Evolutionary conservation across 1,284 basidiomycete species (phyloP), one percentile per base, ranked within the genome.

Genomic region (Sporisorium sorghi): DNA sequence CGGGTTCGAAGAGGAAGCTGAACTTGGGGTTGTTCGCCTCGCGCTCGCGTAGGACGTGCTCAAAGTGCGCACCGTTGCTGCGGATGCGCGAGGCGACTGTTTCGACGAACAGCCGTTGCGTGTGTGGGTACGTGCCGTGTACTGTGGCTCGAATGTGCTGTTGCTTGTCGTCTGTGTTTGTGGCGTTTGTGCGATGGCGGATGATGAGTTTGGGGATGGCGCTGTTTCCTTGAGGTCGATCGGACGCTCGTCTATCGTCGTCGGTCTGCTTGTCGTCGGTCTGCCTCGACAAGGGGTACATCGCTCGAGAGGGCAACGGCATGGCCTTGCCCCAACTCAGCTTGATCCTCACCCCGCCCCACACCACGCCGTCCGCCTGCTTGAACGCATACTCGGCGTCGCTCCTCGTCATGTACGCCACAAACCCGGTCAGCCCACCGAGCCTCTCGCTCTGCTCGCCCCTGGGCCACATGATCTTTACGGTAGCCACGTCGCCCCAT

Each of bases 311-410:
- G 15, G 92, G 93, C 54, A 96, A 87, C 8, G 93, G 91, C 17
- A 98, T 92, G 2, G 93, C 91, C 85, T 97, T 98, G 78, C 94
- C 95, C 95, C 96, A 99, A 19, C 93, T 93, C 15, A 95, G 91
- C 26, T 92, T 88, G 19, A 99, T 86, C 24, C 92, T 84, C 39
- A 88, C 91, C 0, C 93, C 94, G 61, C 91, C 92, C 94, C 94
- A 98, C 51, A 94, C 92, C 64, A 90, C 90, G 0, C 94, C 94
- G 78, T 98, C 95, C 52, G 92, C 89, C 80, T 95, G 91, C 23
- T 90, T 89, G 19, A 96, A 87, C 2, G 94, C 95, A 37, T 85
- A 86, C 82, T 98, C 94, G 2, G 97, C 96, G 80, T 96, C 93
- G 65, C 89, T 89, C 35, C 96, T 89, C 68, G 90, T 91, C 93